A percentile compares a stretch with the other conserved stretches of the same genome.
Conservation (phyloP, 345 rosid species). For the Orychophragmus violaceus region DNA sequence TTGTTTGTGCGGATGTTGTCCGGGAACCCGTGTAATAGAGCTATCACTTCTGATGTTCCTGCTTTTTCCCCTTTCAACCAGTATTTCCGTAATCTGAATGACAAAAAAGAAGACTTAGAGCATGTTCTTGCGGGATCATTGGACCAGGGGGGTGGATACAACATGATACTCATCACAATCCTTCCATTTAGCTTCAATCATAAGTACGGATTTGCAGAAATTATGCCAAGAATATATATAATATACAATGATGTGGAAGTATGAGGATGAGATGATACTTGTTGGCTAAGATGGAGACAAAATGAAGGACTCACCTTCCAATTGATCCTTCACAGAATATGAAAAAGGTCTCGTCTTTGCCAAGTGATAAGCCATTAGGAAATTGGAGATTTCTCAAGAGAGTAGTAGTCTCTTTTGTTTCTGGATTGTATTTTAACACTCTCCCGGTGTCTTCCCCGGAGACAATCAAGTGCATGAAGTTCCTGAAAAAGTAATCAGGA, state of each 20-base stretch:
- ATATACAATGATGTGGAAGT: background rate
- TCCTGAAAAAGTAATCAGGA: conserved; percentile 38
- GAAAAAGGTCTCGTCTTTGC: conserved; percentile 78
- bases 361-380: conserved; percentile 79
- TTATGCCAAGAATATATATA: background rate
- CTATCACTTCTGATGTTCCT: conserved; percentile 70
- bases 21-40: conserved; percentile 71
- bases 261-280: background rate
- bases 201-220: background rate
- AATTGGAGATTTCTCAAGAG: conserved; percentile 67
- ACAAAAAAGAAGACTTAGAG: background rate
- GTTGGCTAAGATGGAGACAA: background rate
- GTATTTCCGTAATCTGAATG: conserved; percentile 55
- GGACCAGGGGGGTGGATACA: background rate
- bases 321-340: conserved; percentile 61
- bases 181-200: background rate
- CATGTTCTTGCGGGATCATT: background rate
- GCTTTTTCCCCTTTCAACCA: conserved; percentile 92
- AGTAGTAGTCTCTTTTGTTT: conserved; percentile 66
- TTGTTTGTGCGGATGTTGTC: conserved; percentile 75
- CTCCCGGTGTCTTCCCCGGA: conserved; percentile 71
- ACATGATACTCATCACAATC: background rate
- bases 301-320: conserved; percentile 49
- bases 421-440: conserved; percentile 65
- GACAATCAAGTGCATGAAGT: conserved; percentile 72